phyloP scores from a whole-genome alignment of 768 basidiomycete species.

The Austroboletus eburneus region DNA sequence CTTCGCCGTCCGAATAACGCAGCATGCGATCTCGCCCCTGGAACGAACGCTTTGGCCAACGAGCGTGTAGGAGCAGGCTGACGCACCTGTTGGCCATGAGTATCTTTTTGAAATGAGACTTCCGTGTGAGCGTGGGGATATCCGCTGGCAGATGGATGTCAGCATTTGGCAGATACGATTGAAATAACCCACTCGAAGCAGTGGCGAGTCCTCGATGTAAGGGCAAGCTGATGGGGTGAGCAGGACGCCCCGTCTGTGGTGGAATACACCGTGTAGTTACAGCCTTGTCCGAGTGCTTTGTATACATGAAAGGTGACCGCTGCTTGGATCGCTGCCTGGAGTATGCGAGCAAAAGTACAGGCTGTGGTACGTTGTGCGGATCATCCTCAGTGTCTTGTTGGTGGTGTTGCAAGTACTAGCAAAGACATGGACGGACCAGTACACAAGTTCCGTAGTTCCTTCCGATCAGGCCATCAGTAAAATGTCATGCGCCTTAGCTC shows the following conservation, averaged over 20 bases:
- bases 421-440: not conserved
- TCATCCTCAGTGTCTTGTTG: slow-evolving; percentile 17
- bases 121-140: slow-evolving; percentile 13
- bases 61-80: not conserved
- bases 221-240: not conserved
- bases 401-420: not conserved
- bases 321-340: slow-evolving; percentile 10
- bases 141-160: slow-evolving; percentile 1
- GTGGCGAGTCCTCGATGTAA: slow-evolving; percentile 15
- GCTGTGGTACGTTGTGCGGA: slow-evolving; percentile 28
- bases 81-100: slow-evolving; percentile 79
- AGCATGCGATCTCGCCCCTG: slow-evolving; percentile 95
- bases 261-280: not conserved
- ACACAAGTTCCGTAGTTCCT: slow-evolving; percentile 18
- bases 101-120: slow-evolving; percentile 83
- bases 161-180: not conserved
- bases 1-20: slow-evolving; percentile 86
- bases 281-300: slow-evolving; percentile 7
- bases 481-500: too few relatives aligned
- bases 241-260: not conserved
- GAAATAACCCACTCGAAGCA: slow-evolving; percentile 13
- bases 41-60: not conserved
- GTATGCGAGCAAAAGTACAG: slow-evolving; percentile 22
- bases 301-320: slow-evolving; percentile 1
- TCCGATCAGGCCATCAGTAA: too few relatives aligned